These are phyloP conservation scores for Hansenula lynferdii DNA, from an alignment of 1,139 yeast genomes.

Conservation along the genomic window DNA sequence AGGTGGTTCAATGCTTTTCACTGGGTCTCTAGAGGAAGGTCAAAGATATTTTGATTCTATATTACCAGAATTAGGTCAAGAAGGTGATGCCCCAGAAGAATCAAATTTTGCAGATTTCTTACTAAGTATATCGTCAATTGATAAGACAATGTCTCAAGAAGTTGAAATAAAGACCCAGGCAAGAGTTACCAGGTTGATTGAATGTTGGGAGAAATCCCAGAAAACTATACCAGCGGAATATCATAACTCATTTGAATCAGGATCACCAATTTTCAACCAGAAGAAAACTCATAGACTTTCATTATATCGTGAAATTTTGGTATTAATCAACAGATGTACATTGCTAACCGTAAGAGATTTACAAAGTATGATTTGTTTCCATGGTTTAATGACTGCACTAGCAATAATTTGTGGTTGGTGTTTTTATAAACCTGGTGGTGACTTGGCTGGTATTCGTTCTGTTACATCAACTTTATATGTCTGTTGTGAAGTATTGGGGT, in stretches of 20 bases:
- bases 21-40: constrained; percentile 46
- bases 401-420: constrained; percentile 72
- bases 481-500: constrained; percentile 60
- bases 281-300: constrained; percentile 22
- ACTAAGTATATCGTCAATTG: constrained; percentile 66
- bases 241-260: constrained; percentile 9
- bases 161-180: constrained; percentile 37
- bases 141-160: constrained; percentile 37
- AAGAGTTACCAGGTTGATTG: constrained; percentile 42
- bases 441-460: constrained; percentile 65
- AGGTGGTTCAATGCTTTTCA: constrained; percentile 60
- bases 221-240: constrained; percentile 6
- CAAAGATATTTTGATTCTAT: constrained; percentile 44
- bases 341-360: constrained; percentile 52
- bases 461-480: constrained; percentile 60
- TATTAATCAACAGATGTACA: constrained; percentile 52
- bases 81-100: constrained; percentile 38
- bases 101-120: constrained; percentile 56
- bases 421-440: constrained; percentile 58
- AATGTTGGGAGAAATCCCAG: constrained; percentile 39
- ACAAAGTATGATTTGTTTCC: constrained; percentile 1
- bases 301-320: constrained; percentile 44
- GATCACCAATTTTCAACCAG: constrained; percentile 1
- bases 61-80: constrained; percentile 25
- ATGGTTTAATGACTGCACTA: constrained; percentile 21